Evolutionary conservation across 768 basidiomycete genomes (phyloP), one percentile per base, ranked within the genome.

Genomic region (Omphalotus guepiniiformis): DNA sequence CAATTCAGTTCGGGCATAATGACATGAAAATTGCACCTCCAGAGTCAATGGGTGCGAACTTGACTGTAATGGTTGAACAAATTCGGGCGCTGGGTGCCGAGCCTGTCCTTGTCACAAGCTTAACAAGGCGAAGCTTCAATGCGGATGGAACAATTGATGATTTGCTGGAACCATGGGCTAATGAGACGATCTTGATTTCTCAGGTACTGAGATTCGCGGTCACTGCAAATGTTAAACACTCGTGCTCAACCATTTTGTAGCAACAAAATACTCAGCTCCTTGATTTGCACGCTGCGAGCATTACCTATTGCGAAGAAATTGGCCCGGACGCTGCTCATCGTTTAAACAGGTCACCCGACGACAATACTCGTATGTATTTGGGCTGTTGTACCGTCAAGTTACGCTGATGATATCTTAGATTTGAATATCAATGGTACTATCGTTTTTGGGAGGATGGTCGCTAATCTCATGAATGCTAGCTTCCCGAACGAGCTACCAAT

Each of bases 371-470:
- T 67, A 48, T 49, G 60, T 48, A 42, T 8, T 30, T n/a, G n/a
- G n/a, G n/a, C 16, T 29, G 38, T 11, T 27, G 6, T 8, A n/a
- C n/a, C 4, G 4, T 32, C 6, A 16, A 41, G 39, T 8, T 37
- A 47, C 30, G 15, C 8, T 35, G 15, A 37, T 12, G 19, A 16
- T 12, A 22, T 9, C 35, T 23, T 28, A 67, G 66, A 71, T 47
- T 43, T 70, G 42, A 71, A 71, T 42, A 50, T 55, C 5, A 70
- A 71, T 44, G 70, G 70, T 38, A 69, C 66, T 3, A 71, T 69
- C 13, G 67, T 73, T 4, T 71, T 71, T 53, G 69, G 70, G 52
- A 48, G 71, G 35, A 72, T 70, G 68, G 53, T 72, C 1, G 70
- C 70, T 11, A 65, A 72, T 51, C 60, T 71, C 19, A 51, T 72